Evolutionary conservation across 1,139 yeast genomes (phyloP).

Genomic region (Magnusiomyces ingens): DNA sequence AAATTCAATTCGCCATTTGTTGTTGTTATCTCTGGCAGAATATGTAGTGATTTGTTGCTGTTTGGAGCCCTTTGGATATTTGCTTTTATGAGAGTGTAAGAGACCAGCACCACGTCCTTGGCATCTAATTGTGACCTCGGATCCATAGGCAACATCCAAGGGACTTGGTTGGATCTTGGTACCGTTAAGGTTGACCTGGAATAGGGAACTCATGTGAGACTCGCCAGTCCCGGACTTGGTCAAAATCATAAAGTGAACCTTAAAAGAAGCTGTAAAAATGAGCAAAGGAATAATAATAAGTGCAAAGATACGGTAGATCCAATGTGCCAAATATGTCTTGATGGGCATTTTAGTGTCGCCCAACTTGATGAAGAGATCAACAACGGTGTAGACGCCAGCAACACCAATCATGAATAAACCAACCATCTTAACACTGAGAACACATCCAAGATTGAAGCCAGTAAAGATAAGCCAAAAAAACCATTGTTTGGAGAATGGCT

Average conservation of each 20-base stretch:
- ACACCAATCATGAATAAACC: constrained; percentile 80
- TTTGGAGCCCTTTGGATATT: constrained; percentile 88
- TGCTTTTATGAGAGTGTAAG: constrained; percentile 89
- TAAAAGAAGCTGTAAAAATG: constrained; percentile 66
- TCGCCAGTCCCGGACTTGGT: constrained; percentile 91
- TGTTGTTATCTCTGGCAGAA: constrained; percentile 85
- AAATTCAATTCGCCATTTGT: constrained; percentile 83
- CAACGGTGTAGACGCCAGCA: constrained; percentile 74
- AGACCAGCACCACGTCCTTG: constrained; percentile 91
- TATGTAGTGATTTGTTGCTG: constrained; percentile 97
- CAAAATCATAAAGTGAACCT: constrained; percentile 68
- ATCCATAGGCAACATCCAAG: constrained; percentile 76
- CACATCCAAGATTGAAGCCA: constrained; percentile 86
- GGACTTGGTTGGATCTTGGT: constrained; percentile 82
- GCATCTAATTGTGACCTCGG: constrained; percentile 72
- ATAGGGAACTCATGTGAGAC: constrained; percentile 91
- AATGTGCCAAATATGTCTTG: constrained; percentile 50
- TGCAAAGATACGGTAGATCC: constrained; percentile 61
- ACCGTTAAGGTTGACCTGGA: constrained; percentile 88
- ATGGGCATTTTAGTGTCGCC: constrained; percentile 43
- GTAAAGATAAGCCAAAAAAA: constrained; percentile 82
- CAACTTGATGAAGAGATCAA: constrained; percentile 62
- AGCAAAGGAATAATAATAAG: constrained; percentile 66
- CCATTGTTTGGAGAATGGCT: constrained; percentile 74
- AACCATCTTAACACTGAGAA: constrained; percentile 84